Evolutionary conservation across 2,329 filamentous ascomycete species (phyloP).

Genomic region (Neocucurbitaria cava): DNA sequence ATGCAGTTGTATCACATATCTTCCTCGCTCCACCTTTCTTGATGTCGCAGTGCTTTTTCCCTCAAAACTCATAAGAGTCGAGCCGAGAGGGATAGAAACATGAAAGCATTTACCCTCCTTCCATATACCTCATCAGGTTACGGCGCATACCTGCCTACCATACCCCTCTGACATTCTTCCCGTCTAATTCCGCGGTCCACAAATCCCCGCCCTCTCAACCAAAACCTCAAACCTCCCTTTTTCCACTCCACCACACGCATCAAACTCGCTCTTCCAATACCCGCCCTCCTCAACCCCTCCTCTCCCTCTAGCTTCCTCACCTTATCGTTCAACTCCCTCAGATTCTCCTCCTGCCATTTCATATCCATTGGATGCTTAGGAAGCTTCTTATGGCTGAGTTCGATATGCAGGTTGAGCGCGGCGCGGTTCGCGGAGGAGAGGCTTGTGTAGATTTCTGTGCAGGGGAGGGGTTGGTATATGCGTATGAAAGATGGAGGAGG

Average conservation of each 20-base stretch:
- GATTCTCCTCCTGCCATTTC: slow-evolving; percentile 23
- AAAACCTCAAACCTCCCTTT: neutral
- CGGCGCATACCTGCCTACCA: too few species aligned
- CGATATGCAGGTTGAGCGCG: slow-evolving; percentile 32
- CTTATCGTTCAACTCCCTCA: slow-evolving; percentile 19
- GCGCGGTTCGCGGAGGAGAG: slow-evolving; percentile 33
- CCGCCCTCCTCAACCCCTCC: too few species aligned
- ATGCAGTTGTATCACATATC: neutral
- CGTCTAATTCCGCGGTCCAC: slow-evolving; percentile 1
- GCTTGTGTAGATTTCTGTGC: slow-evolving; percentile 31
- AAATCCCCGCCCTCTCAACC: neutral
- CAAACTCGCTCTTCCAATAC: slow-evolving; percentile 2
- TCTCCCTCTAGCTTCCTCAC: slow-evolving; percentile 13
- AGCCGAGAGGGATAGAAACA: too few species aligned
- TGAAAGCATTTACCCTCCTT: too few species aligned
- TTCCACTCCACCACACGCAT: neutral
- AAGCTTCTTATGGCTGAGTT: slow-evolving; percentile 28
- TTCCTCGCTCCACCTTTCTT: neutral
- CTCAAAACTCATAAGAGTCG: too few species aligned
- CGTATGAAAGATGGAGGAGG: too few species aligned
- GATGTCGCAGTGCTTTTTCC: too few species aligned
- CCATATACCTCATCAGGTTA: too few species aligned
- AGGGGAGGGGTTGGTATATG: slow-evolving; percentile 12
- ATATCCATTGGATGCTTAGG: slow-evolving; percentile 4
- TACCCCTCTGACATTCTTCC: too few species aligned